A percentile compares a stretch with the other conserved stretches of the same genome.
Conservation (phyloP, 2,329 filamentous ascomycete genomes). For the Biscogniauxia marginata region DNA sequence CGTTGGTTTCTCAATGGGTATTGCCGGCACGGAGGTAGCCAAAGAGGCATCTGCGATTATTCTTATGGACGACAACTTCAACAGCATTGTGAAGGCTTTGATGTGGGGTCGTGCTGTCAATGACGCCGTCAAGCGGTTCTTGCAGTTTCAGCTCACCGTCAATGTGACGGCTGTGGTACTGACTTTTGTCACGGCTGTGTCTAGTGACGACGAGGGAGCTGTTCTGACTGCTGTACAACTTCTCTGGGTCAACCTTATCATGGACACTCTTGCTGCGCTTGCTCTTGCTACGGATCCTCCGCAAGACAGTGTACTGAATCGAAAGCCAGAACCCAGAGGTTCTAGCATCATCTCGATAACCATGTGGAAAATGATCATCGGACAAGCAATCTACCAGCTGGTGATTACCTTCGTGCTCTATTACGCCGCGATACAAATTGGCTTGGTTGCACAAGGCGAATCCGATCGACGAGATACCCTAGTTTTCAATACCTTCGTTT, state of each 20-base stretch:
- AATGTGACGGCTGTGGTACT: constrained; percentile 88
- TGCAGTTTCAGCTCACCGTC: constrained; percentile 79
- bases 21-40: constrained; percentile 78
- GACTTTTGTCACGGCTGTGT: constrained; percentile 84
- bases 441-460: constrained; percentile 43
- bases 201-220: constrained; percentile 64
- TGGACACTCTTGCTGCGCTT: constrained; percentile 91
- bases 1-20: constrained; percentile 84
- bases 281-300: constrained; percentile 91
- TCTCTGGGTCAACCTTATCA: constrained; percentile 95
- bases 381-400: constrained; percentile 87
- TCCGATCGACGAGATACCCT: constrained; percentile 67
- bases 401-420: constrained; percentile 77
- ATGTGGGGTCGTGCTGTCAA: constrained; percentile 79
- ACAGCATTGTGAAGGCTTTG: constrained; percentile 80
- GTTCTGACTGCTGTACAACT: constrained; percentile 88
- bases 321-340: constrained; percentile 63
- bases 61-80: constrained; percentile 85
- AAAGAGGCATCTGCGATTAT: constrained; percentile 85
- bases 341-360: constrained; percentile 72
- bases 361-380: constrained; percentile 99
- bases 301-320: constrained; percentile 73
- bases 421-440: constrained; percentile 65
- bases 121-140: constrained; percentile 73
- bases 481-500: constrained; percentile 97